Conservation (phyloP, 768 basidiomycete genomes). For the Artomyces pyxidatus region DNA sequence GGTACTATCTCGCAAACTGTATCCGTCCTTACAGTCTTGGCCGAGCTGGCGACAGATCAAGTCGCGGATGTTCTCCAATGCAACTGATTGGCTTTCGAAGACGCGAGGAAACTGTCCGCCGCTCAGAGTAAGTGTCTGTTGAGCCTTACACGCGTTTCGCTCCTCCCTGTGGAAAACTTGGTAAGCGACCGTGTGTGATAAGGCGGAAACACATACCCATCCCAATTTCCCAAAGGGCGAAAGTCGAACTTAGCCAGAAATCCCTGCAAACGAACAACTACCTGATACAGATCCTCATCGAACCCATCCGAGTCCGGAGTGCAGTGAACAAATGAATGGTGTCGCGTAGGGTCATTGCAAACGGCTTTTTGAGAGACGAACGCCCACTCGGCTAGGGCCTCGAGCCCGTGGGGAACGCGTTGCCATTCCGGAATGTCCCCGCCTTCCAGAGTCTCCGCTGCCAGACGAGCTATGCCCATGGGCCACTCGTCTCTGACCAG, state of each 20-base stretch:
- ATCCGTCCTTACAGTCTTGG: background rate
- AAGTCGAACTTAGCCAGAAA: background rate
- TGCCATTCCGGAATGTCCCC: too few species aligned
- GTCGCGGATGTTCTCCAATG: background rate
- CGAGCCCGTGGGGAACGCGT: too few species aligned
- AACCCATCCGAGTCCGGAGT: too few species aligned
- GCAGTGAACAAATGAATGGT: too few species aligned
- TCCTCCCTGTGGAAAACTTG: background rate
- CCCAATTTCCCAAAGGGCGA: background rate
- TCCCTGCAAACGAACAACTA: background rate
- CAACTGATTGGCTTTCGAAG: background rate
- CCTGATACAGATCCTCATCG: too few species aligned
- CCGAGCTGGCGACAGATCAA: background rate
- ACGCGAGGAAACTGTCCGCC: background rate
- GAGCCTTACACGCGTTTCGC: background rate
- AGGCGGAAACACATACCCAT: background rate
- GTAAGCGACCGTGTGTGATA: background rate
- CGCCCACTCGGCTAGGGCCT: too few species aligned
- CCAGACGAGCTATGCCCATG: too few species aligned
- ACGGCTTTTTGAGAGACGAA: too few species aligned
- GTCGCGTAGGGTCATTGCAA: too few species aligned
- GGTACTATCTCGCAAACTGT: background rate
- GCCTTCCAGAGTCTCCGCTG: too few species aligned
- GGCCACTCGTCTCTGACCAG: too few species aligned
- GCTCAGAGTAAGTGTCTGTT: background rate